Percentiles rank a stretch among this genome's conserved stretches.
Conservation (phyloP, 371 early-diverging fungal genomes). For the Saksenaea oblongispora region DNA sequence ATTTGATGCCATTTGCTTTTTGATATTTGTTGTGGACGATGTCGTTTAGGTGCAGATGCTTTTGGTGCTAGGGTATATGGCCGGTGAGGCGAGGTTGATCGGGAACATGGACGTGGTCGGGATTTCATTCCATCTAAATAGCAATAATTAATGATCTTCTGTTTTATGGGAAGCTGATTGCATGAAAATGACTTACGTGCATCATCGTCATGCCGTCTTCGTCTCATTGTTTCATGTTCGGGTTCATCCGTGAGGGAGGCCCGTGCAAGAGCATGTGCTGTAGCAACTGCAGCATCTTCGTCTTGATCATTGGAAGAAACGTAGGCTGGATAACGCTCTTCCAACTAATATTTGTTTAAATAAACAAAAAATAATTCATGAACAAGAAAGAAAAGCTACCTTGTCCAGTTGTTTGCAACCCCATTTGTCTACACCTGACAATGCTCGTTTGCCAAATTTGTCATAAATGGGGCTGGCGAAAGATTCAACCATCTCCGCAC, state of each 20-base stretch:
- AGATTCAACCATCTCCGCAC: slow-evolving; percentile 79
- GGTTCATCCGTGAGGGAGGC: slow-evolving; percentile 30
- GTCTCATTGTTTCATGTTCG: slow-evolving; percentile 12
- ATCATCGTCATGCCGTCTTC: slow-evolving; percentile 14
- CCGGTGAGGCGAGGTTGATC: slow-evolving; percentile 39
- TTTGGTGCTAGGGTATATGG: slow-evolving; percentile 18
- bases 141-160: background rate
- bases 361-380: background rate
- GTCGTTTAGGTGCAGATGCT: slow-evolving; percentile 11
- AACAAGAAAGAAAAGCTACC: background rate
- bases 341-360: background rate
- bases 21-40: slow-evolving; percentile 4
- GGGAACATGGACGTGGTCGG: slow-evolving; percentile 25
- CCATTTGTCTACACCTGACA: slow-evolving; percentile 35
- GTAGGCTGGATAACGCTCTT: background rate
- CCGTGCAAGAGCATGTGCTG: slow-evolving; percentile 35
- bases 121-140: slow-evolving; percentile 2
- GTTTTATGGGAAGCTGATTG: slow-evolving; percentile 3
- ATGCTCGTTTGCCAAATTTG: slow-evolving; percentile 31
- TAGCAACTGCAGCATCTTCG: slow-evolving; percentile 37
- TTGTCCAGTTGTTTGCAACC: slow-evolving; percentile 40
- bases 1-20: slow-evolving; percentile 65
- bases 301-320: slow-evolving; percentile 12
- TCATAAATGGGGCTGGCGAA: slow-evolving; percentile 41
- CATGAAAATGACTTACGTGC: slow-evolving; percentile 4